These are phyloP conservation scores for Ephemerocybe angulata DNA, from an alignment of 768 basidiomycete genomes.

Conservation along the genomic window DNA sequence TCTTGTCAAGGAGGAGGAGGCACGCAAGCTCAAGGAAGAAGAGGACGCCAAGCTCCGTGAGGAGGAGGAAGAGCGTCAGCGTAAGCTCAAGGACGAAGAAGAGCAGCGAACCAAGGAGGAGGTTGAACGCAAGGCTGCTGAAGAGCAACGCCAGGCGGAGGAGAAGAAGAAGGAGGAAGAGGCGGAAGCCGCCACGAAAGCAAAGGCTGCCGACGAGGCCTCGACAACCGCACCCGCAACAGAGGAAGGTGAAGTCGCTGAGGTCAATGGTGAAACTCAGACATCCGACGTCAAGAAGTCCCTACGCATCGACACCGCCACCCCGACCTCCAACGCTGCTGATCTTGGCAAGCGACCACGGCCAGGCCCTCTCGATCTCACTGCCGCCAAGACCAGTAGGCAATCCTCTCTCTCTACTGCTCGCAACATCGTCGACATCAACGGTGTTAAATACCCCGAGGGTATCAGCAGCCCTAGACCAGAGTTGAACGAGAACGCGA, in stretches of 20 bases:
- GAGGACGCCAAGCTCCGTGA: slow-evolving; percentile 35
- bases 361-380: slow-evolving; percentile 70
- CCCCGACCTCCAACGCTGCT: slow-evolving; percentile 34
- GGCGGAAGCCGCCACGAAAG: slow-evolving; percentile 28
- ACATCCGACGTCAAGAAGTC: slow-evolving; percentile 36
- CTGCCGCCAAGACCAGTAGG: slow-evolving; percentile 44
- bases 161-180: slow-evolving; percentile 41
- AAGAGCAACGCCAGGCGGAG: slow-evolving; percentile 30
- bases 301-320: slow-evolving; percentile 64
- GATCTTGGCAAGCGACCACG: slow-evolving; percentile 53
- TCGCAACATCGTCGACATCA: slow-evolving; percentile 79
- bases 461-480: slow-evolving; percentile 76
- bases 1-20: slow-evolving; percentile 39
- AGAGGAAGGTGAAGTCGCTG: slow-evolving; percentile 11
- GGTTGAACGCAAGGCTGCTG: slow-evolving; percentile 9
- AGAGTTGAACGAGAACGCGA: slow-evolving; percentile 80
- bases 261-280: slow-evolving; percentile 23
- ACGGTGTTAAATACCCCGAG: slow-evolving; percentile 74
- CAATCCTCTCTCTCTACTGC: slow-evolving; percentile 68
- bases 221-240: no score
- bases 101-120: slow-evolving; percentile 36
- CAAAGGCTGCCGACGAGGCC: slow-evolving; percentile 10
- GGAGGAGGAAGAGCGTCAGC: slow-evolving; percentile 25
- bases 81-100: slow-evolving; percentile 14
- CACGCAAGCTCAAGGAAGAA: slow-evolving; percentile 33